A percentile compares a stretch with the other conserved stretches of the same genome.
Conservation (phyloP, 176 grass and related monocot genomes). For the Secale cereale region DNA sequence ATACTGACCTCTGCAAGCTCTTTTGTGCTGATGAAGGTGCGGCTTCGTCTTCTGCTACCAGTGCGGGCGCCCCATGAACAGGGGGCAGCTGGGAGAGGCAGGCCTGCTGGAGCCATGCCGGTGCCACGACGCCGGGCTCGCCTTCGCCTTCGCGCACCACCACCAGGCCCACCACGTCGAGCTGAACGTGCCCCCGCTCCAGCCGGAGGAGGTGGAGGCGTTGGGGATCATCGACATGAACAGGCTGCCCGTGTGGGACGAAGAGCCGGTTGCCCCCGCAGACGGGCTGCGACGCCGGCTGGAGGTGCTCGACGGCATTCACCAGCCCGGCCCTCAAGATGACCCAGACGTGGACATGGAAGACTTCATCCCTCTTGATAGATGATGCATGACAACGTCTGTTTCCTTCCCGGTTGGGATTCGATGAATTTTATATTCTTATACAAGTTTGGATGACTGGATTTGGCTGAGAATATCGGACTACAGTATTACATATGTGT, state of each 20-base stretch:
- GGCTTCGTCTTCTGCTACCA: conserved; percentile 14
- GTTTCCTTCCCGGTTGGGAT: too few relatives aligned
- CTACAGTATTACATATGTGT: not conserved
- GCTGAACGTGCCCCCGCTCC: not conserved
- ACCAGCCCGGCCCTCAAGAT: not conserved
- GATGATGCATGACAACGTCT: not conserved
- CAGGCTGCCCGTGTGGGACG: not conserved
- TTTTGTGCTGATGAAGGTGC: conserved; percentile 10
- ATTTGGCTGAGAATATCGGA: not conserved
- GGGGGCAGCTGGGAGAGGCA: not conserved
- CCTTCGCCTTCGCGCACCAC: not conserved
- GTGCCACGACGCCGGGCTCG: not conserved
- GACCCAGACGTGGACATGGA: not conserved
- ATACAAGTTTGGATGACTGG: not conserved
- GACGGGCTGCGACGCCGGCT: too few relatives aligned
- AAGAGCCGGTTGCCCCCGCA: not conserved
- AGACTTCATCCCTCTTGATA: not conserved
- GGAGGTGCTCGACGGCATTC: not conserved
- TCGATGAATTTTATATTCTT: too few relatives aligned
- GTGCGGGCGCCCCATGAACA: not conserved
- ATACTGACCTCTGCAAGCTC: not conserved
- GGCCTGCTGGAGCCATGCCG: not conserved
- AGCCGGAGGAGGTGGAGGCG: too few relatives aligned
- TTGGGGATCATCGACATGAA: not conserved
- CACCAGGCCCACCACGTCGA: not conserved